phyloP scores from a whole-genome alignment of 768 basidiomycete species.

The Rickenella mellea region DNA sequence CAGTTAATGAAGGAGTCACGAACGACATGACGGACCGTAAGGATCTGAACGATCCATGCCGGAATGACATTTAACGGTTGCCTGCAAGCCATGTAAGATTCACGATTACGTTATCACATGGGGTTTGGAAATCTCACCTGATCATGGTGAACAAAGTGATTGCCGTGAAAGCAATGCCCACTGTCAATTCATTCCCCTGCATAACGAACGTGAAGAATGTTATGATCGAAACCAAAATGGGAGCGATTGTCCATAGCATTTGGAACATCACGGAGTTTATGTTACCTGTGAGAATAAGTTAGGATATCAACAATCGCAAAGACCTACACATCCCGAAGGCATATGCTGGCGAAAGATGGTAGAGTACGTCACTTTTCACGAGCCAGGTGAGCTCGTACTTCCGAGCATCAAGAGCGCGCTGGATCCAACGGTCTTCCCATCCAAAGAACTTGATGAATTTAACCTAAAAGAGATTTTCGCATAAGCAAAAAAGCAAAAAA shows the following conservation, averaged over 20 bases:
- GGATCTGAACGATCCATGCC: conserved; percentile 65
- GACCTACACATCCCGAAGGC: too few species aligned
- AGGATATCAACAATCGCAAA: too few species aligned
- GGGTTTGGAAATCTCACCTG: conserved; percentile 28
- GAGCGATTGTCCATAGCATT: conserved; percentile 64
- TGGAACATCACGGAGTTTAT: conserved; percentile 67
- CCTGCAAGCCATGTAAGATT: conserved; percentile 19
- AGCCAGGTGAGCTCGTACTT: conserved; percentile 69
- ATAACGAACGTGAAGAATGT: conserved; percentile 70
- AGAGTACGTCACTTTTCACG: conserved; percentile 41
- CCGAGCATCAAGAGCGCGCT: conserved; percentile 52
- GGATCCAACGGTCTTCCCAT: conserved; percentile 72
- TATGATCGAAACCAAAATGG: conserved; percentile 71
- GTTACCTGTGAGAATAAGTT: conserved; percentile 34
- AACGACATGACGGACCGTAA: conserved; percentile 34
- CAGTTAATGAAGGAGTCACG: background rate
- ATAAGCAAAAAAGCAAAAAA: background rate
- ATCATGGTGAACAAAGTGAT: conserved; percentile 85
- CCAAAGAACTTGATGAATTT: conserved; percentile 83
- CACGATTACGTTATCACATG: background rate
- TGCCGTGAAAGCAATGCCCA: conserved; percentile 80
- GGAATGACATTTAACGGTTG: conserved; percentile 74
- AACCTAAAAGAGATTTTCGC: conserved; percentile 24
- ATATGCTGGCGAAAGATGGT: background rate
- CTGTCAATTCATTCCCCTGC: conserved; percentile 64